Evolutionary conservation across 257 asterid species (phyloP), one percentile per base, ranked within the genome.

Genomic region (Parsonsia alboflavescens): DNA sequence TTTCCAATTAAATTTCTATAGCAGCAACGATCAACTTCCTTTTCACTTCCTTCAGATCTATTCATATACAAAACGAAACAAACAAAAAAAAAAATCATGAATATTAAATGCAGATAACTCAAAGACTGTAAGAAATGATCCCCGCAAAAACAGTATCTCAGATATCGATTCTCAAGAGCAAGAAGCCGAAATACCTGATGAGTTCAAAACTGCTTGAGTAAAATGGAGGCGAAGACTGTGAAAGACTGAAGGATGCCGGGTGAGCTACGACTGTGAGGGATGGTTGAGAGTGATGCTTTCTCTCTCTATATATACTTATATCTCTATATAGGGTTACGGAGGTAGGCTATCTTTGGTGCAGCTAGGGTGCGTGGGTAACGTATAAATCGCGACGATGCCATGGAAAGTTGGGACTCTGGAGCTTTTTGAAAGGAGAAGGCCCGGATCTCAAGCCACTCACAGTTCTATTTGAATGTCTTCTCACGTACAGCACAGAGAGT

Each of bases 21-120:
- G 66, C 74, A 74, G 80, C 85, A 78, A 75, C 65, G 75, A 82
- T 72, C 78, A 61, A 79, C 73, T 80, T 74, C 61, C 80, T 73
- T 81, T 75, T 79, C 84, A 69, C 85, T 87, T 81, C 75, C 91
- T 88, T 86, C 97, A 90, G 99, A 94, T 94, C 99, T 92, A 89
- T 78, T 61, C 80, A 75, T 71, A 66, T 56, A 75, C 59, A 30
- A 64, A 50, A 81, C 41, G 6, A 68, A 65, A 68, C 48, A 79
- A 30, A 8, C 81, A 73, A 69, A 22, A 67, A 68, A 73, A 75
- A 62, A 56, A 21, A 17, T 21, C 19, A 49, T 1, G 17, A 22
- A 54, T 54, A 19, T 2, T 21, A 62, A 57, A 45, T 5, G 9
- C 46, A 42, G 46, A 42, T 42, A 42, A 42, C 46, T 42, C 9